Base-by-base conservation (phyloP, 2,329 filamentous ascomycete species). In the Rutstroemia sp. region DNA sequence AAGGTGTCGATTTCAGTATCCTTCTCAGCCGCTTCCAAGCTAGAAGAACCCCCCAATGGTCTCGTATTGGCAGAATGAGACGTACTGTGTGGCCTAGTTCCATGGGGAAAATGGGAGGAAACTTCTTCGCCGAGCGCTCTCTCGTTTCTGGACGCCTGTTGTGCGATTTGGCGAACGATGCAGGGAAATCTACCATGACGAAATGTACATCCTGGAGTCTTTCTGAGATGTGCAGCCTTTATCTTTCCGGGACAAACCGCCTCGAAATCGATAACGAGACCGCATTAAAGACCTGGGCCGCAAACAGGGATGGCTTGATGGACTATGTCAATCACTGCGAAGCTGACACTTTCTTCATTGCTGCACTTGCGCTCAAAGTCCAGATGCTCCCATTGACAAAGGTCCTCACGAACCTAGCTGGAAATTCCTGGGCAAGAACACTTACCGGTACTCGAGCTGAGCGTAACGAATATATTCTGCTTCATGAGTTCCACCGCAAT, bases 201-300 rank as follows among this genome's bases (percentile, higher is more conserved):
- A 96, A 95, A 74, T 99, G 94, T 71, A 92, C 96, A 72, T 95
- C 92, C 3, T 99, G 94, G 94, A 96, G 88, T 71, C 78, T 99
- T 71, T 95, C 92, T 2, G 94, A 99, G 72, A 99, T 99, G 92
- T 95, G 91, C 70, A 89, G 86, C 61, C 79, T 97, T 16, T 95
- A 96, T 63, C 84, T 99, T 5, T 80, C 84, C 34, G 82, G 82
- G 25, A 63, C 60, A 3, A 60, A 38, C 44, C 87, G 94, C 44
- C 83, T 86, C 55, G 94, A 99, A 39, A 74, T 99, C 34, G 92
- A 99, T 69, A 92, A 88, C 64, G 94, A 97, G 64, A 83, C 78
- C 52, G 91, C 90, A 3, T 75, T 99, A 57, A 92, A 88, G 70
- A 88, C 87, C 19, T 96, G 90, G 91, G 89, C 89, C 2, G 82